Base-by-base conservation (phyloP, 192 early-diverging fungal species). In the Umbelopsis isabellina region DNA sequence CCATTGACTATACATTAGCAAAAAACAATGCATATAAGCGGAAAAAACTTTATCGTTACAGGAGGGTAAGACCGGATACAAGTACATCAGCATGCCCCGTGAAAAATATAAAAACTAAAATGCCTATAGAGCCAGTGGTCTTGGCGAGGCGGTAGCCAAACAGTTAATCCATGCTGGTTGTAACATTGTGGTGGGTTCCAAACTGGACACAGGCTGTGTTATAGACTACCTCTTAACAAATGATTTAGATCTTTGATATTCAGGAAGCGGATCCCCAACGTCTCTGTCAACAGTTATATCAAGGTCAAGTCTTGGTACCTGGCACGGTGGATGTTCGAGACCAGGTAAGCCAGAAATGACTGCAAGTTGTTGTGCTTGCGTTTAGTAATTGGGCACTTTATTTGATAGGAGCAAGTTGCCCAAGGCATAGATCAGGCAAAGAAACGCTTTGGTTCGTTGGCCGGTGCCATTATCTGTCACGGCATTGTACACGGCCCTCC, bases 201-300 rank as follows among this genome's bases (percentile, higher is more conserved):
- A 1, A 25, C 1, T 1, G 3, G 21, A 50, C n/a, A 13, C 21
- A 1, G 25, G 10, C 25, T 16, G 21, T 12, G 5, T 49, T 49
- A 6, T 1, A 58, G 18, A 45, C 18, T 11, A 20, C 11, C 45
- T 30, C 13, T 58, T 23, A 41, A 6, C 58, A 16, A 20, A 21
- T 1, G 15, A 23, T 64, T 18, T 64, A 76, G 75, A 71, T 77
- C 2, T 37, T 77, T 25, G 75, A 77, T 69, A 30, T 77, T 41
- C 72, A 77, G 30, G 23, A 15, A 15, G 45, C 8, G 0, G 44
- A 21, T 1, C 27, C 67, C 21, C 13, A 68, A 16, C 6, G n/a
- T 21, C 21, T 77, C 21, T 53, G 51, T 16, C 18, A 68, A 46
- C 46, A 75, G 44, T 30, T 50, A 3, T 49, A 49, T 48, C 3